Percentiles rank a stretch among this genome's conserved stretches.
These are phyloP conservation scores for Diaporthe eres DNA, from an alignment of 2,329 filamentous ascomycete genomes.

Conservation along the genomic window DNA sequence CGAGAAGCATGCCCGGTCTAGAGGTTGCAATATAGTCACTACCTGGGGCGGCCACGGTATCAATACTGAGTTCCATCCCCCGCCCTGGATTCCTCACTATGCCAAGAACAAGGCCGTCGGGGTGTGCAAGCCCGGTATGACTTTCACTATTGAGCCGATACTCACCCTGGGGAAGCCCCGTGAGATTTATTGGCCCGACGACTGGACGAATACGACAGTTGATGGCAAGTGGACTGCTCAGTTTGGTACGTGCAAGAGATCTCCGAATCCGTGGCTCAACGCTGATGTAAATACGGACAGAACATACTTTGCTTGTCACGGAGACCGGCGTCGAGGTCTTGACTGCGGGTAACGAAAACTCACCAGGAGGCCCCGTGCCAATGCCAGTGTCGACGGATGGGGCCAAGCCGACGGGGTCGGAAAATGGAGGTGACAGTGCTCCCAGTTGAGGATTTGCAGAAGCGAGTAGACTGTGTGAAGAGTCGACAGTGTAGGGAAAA, in stretches of 20 bases:
- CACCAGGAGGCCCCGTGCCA: constrained; percentile 82
- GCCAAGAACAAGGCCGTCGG: constrained; percentile 98
- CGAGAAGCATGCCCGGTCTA: constrained; percentile 91
- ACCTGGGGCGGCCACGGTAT: constrained; percentile 98
- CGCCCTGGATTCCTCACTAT: constrained; percentile 96
- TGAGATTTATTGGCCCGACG: constrained; percentile 97
- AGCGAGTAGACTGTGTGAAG: no score
- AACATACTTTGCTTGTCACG: constrained; percentile 88
- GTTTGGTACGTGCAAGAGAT: constrained; percentile 74
- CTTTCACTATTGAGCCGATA: constrained; percentile 99
- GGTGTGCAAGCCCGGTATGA: constrained; percentile 95
- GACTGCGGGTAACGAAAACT: constrained; percentile 79
- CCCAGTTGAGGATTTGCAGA: no score
- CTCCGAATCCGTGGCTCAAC: background rate
- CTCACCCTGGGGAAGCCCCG: constrained; percentile 91
- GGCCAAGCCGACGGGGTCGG: background rate
- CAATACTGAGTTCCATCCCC: constrained; percentile 92
- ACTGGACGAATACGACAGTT: constrained; percentile 96
- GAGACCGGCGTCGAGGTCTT: constrained; percentile 87
- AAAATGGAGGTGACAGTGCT: background rate
- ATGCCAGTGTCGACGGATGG: constrained; percentile 57
- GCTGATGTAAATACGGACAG: constrained; percentile 53
- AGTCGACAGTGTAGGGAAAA: background rate
- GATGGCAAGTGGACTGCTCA: constrained; percentile 94
- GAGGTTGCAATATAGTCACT: constrained; percentile 90